Percentiles rank a stretch among this genome's conserved stretches.
phyloP scores from a whole-genome alignment of 805 yeast species.

The Candida orba region DNA sequence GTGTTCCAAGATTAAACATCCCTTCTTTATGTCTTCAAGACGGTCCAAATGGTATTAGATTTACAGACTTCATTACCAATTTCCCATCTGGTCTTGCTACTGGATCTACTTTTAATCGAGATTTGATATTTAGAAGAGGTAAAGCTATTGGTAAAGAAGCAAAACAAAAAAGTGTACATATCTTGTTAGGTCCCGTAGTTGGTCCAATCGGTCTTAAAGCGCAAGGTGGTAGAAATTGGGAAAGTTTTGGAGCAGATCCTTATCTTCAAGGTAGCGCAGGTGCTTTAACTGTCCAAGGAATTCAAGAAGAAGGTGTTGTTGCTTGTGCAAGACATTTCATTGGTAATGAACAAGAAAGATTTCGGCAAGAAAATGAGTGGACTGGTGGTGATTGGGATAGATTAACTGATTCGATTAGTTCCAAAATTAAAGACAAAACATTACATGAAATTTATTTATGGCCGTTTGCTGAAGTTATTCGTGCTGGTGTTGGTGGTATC shows the following conservation, averaged over 20 bases:
- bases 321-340: constrained; percentile 51
- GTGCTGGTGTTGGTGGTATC: constrained; percentile 54
- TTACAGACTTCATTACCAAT: constrained; percentile 47
- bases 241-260: constrained; percentile 9
- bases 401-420: constrained; percentile 38
- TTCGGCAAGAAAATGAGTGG: constrained; percentile 48
- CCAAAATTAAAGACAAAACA: constrained; percentile 52
- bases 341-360: constrained; percentile 59
- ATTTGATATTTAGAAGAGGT: constrained; percentile 44
- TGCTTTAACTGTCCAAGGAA: constrained; percentile 44
- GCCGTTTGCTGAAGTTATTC: constrained; percentile 60
- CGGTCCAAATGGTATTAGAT: constrained; percentile 55
- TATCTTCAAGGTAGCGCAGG: constrained; percentile 38
- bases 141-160: constrained; percentile 51
- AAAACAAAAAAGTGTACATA: constrained; percentile 46
- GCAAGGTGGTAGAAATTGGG: constrained; percentile 39
- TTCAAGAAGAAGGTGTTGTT: constrained; percentile 51
- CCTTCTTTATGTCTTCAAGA: constrained; percentile 54
- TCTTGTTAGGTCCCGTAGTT: constrained; percentile 48
- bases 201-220: constrained; percentile 61
- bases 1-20: constrained; percentile 46
- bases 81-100: constrained; percentile 55
- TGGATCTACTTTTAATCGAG: constrained; percentile 51
- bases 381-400: constrained; percentile 37
- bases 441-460: constrained; percentile 57